Evolutionary conservation across 768 basidiomycete genomes (phyloP), one percentile per base, ranked within the genome.

Genomic region (Galerina marginata): DNA sequence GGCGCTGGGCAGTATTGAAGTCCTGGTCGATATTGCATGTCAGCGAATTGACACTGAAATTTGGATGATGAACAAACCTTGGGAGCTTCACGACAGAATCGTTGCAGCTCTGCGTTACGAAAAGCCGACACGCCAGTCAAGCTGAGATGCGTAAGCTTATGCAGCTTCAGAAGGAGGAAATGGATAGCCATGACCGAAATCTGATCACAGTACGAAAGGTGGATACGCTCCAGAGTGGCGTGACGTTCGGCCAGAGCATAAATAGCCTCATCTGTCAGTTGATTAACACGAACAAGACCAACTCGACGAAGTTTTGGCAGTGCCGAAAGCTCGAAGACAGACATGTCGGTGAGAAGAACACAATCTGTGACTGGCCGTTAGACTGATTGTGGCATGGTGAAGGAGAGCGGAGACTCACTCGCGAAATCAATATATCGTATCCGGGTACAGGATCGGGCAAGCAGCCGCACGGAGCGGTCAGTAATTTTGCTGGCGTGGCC

Each of bases 121-220:
- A 99, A 99, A 6, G 94, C 87, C 9, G 89, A 89, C 36, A 99
- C 91, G n/a, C 96, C 97, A n/a, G 97, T 98, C 62, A 99, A 76
- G 74, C 95, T 96, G 48, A 99, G 83, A 77, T 99, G 97, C 1
- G 94, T 97, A 33, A 99, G 79, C 66, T 92, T 92, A 69, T 88
- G 87, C n/a, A 99, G 82, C 69, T 90, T 89, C 70, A 91, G 88
- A 44, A 99, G 83, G 46, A 99, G 83, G 73, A 90, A 93, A 69
- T 96, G 91, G 50, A 99, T 86, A 15, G 95, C 95, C 78, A 89
- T 84, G 66, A 98, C 92, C 6, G 92, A 88, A 57, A 99, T 91
- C 69, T 96, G 92, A 72, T 97, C 94, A 74, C 97, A 99, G 71
- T 99, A 98, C 2, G 95, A 97, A 50, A 99, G 80, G 75, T 99